Conservation (phyloP, 306 rosid species). For the Pterocarpus santalinus region DNA sequence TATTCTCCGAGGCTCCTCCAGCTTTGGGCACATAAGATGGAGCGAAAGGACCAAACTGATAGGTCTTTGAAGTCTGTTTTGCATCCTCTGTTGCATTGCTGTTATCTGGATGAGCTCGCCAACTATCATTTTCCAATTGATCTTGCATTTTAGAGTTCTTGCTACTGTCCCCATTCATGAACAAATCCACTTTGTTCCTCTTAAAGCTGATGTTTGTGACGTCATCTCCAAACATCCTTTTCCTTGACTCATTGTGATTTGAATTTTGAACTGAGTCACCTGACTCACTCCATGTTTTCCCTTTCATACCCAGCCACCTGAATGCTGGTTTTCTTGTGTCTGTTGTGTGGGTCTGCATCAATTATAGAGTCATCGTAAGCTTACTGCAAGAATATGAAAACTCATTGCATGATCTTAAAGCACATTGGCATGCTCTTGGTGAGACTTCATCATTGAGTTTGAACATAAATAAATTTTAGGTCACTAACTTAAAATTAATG, state of each 20-base stretch:
- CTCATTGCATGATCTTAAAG: neutral
- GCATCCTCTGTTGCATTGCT: constrained; percentile 47
- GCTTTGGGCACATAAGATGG: constrained; percentile 58
- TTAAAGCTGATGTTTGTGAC: constrained; percentile 62
- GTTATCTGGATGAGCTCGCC: constrained; percentile 32
- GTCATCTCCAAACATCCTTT: constrained; percentile 75
- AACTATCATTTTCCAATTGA: constrained; percentile 35
- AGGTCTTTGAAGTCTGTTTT: constrained; percentile 55
- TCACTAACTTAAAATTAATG: too few relatives aligned
- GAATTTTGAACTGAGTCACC: constrained; percentile 30
- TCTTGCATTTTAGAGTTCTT: constrained; percentile 39
- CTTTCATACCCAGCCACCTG: constrained; percentile 72
- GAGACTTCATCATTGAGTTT: neutral
- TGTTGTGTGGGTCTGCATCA: constrained; percentile 66
- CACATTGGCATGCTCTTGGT: neutral
- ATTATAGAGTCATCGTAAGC: neutral
- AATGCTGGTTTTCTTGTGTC: constrained; percentile 84
- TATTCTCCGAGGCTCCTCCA: constrained; percentile 46
- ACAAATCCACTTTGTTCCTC: constrained; percentile 57
- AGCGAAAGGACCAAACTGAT: constrained; percentile 83
- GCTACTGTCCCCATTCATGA: constrained; percentile 36
- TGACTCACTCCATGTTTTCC: constrained; percentile 37
- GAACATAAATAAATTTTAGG: neutral
- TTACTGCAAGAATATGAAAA: neutral
- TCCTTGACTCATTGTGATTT: constrained; percentile 52